phyloP scores from a whole-genome alignment of 1,284 basidiomycete species.

The Neonothopanus nambi region DNA sequence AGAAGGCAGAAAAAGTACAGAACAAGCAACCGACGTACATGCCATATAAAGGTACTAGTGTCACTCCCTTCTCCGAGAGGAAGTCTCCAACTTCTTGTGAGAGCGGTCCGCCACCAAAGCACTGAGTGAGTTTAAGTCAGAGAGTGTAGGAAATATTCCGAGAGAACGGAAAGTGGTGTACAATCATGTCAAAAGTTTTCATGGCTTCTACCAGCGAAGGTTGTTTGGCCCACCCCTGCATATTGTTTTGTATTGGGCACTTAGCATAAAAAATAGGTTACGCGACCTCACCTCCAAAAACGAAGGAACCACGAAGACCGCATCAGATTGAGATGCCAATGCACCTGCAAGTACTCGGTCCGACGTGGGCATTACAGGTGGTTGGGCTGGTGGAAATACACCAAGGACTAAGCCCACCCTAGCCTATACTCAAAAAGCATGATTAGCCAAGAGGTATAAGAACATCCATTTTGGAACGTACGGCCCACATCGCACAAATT shows the following conservation, averaged over 20 bases:
- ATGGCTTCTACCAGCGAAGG: slow-evolving; percentile 14
- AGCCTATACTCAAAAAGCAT: slow-evolving; percentile 4
- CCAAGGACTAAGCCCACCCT: slow-evolving; percentile 14
- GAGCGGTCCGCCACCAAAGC: slow-evolving; percentile 1
- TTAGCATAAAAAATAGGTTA: not conserved
- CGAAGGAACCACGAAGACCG: slow-evolving; percentile 17
- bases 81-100: not conserved
- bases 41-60: not conserved
- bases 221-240: slow-evolving; percentile 21
- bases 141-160: not conserved
- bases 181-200: not conserved
- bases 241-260: not conserved
- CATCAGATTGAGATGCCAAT: slow-evolving; percentile 5
- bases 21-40: not conserved
- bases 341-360: slow-evolving; percentile 18
- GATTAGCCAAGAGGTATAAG: not conserved
- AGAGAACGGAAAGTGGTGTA: not conserved
- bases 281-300: slow-evolving; percentile 20
- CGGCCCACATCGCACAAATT: not conserved
- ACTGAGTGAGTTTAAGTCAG: not conserved
- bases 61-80: not conserved
- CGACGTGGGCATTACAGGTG: slow-evolving; percentile 14
- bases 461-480: not conserved
- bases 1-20: not conserved
- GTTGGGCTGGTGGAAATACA: slow-evolving; percentile 11